phyloP scores from a whole-genome alignment of 257 asterid genomes.

The Voacanga thouarsii region DNA sequence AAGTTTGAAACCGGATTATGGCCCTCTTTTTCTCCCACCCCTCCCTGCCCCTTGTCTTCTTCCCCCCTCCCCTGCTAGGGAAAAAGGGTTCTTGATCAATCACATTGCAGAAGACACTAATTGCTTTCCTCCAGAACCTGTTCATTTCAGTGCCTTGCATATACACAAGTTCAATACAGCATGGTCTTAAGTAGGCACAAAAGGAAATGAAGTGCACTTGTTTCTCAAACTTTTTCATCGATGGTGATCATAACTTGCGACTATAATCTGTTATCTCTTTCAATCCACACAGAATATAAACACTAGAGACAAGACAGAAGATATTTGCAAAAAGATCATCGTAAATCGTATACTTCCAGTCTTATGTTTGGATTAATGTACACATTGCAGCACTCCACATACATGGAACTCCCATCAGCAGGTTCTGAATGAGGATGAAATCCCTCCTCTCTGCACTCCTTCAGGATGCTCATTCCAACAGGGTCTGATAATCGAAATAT shows the following conservation, averaged over 20 bases:
- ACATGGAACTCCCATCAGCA: conserved; percentile 32
- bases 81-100: no score
- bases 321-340: conserved; percentile 7
- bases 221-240: background rate
- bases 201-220: background rate
- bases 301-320: background rate
- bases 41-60: no score
- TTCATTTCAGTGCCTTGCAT: no score
- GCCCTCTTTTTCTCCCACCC: no score
- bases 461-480: conserved; percentile 39
- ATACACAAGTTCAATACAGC: no score
- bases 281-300: background rate
- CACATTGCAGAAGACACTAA: no score
- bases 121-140: no score
- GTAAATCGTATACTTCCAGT: conserved; percentile 43
- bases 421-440: conserved; percentile 44
- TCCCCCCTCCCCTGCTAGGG: no score
- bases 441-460: conserved; percentile 43
- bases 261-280: background rate
- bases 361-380: conserved; percentile 42
- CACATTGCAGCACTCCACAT: conserved; percentile 36
- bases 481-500: conserved; percentile 41
- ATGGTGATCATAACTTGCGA: background rate
- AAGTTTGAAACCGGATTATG: no score
- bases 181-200: background rate